phyloP scores from a whole-genome alignment of 1,284 basidiomycete genomes.

The Chalciporus sp. region DNA sequence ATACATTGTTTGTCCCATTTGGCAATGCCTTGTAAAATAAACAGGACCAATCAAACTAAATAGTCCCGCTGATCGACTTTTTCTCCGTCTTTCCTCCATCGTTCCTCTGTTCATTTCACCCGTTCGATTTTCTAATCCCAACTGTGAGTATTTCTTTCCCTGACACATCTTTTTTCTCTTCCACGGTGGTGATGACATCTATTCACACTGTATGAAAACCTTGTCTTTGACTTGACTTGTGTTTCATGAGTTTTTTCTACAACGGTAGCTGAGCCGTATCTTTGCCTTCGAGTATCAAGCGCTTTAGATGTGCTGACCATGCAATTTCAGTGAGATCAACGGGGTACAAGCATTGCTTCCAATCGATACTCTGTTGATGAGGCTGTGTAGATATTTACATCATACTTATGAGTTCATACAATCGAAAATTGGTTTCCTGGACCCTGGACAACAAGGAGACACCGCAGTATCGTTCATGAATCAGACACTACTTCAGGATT shows the following conservation, averaged over 20 bases:
- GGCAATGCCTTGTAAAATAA: constrained; percentile 15
- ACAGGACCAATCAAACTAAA: constrained; percentile 18
- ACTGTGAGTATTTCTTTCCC: constrained; percentile 22
- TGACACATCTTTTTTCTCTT: constrained; percentile 38
- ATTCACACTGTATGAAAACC: constrained; percentile 55
- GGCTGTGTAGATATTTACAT: background rate
- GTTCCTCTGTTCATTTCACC: background rate
- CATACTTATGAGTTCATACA: background rate
- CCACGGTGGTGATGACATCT: constrained; percentile 50
- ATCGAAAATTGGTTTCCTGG: background rate
- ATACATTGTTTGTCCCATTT: background rate
- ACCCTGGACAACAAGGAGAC: background rate
- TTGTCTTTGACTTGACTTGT: constrained; percentile 33
- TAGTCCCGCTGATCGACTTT: constrained; percentile 1
- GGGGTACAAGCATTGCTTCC: background rate
- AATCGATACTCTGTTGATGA: background rate
- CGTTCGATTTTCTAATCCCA: background rate
- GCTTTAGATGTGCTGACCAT: constrained; percentile 12
- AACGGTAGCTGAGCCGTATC: constrained; percentile 62
- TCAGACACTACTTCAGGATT: constrained; percentile 19
- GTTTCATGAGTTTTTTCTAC: constrained; percentile 49
- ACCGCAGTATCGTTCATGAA: constrained; percentile 6
- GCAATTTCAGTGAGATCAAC: background rate
- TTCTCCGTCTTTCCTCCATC: constrained; percentile 1
- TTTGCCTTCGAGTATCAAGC: background rate